These are phyloP conservation scores for Solanum hybrid DNA, from an alignment of 305 asterid species.

Conservation along the genomic window DNA sequence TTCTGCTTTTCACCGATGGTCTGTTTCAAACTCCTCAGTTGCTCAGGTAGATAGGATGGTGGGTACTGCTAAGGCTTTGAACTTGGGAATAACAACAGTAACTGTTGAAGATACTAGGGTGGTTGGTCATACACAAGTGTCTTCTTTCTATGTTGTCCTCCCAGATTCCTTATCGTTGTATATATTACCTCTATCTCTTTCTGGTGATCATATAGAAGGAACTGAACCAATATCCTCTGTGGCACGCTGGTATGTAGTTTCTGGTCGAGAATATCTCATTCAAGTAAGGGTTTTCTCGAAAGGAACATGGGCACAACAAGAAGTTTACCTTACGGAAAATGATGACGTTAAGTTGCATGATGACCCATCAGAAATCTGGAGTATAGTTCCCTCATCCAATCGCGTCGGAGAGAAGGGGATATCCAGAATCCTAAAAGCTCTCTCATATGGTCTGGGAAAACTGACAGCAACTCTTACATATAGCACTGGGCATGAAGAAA, in stretches of 20 bases:
- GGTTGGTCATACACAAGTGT: slow-evolving; percentile 66
- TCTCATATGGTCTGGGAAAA: slow-evolving; percentile 66
- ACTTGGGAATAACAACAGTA: slow-evolving; percentile 58
- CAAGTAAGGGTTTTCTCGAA: slow-evolving; percentile 59
- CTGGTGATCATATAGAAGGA: slow-evolving; percentile 44
- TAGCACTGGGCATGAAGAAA: slow-evolving; percentile 36
- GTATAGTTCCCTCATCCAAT: slow-evolving; percentile 51
- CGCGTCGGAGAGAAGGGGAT: slow-evolving; percentile 22
- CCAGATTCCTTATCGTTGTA: slow-evolving; percentile 63
- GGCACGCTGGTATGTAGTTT: slow-evolving; percentile 75
- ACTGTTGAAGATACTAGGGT: slow-evolving; percentile 86
- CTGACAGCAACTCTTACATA: slow-evolving; percentile 63
- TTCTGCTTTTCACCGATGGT: slow-evolving; percentile 80
- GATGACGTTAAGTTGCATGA: slow-evolving; percentile 57
- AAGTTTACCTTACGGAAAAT: slow-evolving; percentile 61
- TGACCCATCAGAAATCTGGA: slow-evolving; percentile 53
- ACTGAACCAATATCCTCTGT: slow-evolving; percentile 41
- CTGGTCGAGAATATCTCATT: slow-evolving; percentile 60
- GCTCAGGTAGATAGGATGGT: slow-evolving; percentile 51
- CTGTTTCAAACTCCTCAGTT: slow-evolving; percentile 63
- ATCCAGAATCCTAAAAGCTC: slow-evolving; percentile 49
- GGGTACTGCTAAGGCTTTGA: slow-evolving; percentile 56
- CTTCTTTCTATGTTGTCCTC: slow-evolving; percentile 73
- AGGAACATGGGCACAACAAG: slow-evolving; percentile 49
- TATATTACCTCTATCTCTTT: slow-evolving; percentile 47